Conservation (phyloP, 164 flowering plant species). For the Annona cherimola region DNA sequence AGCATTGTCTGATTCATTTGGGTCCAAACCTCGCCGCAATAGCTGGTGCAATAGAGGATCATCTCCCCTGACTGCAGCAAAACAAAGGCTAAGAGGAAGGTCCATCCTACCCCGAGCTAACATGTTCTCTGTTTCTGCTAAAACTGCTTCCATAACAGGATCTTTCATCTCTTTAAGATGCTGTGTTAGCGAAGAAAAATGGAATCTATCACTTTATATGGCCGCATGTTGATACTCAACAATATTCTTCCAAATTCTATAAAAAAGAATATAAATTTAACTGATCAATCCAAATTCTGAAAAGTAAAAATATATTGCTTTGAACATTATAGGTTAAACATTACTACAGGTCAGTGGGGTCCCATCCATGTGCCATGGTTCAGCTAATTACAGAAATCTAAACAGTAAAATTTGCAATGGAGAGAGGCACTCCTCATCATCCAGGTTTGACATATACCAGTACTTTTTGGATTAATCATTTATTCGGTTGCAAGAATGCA, state of each 20-base stretch:
- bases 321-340: no score
- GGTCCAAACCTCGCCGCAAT: slow-evolving; percentile 69
- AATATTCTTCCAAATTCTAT: background rate
- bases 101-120: slow-evolving; percentile 84
- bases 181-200: slow-evolving; percentile 31
- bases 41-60: slow-evolving; percentile 59
- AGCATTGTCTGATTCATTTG: slow-evolving; percentile 77
- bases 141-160: slow-evolving; percentile 71
- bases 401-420: no score
- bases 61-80: slow-evolving; percentile 77
- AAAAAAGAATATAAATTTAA: no score
- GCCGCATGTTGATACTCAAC: background rate
- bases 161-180: slow-evolving; percentile 66
- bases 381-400: no score
- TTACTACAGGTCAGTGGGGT: no score
- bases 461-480: no score
- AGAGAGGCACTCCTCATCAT: no score
- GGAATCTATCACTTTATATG: background rate
- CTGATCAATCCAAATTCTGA: no score
- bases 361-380: no score
- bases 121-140: slow-evolving; percentile 81
- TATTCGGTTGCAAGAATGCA: no score
- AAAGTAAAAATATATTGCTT: no score
- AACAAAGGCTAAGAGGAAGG: slow-evolving; percentile 80
- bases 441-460: no score